These are phyloP conservation scores for Trichoderma sp. DNA, from an alignment of 2,329 filamentous ascomycete genomes.

Conservation along the genomic window DNA sequence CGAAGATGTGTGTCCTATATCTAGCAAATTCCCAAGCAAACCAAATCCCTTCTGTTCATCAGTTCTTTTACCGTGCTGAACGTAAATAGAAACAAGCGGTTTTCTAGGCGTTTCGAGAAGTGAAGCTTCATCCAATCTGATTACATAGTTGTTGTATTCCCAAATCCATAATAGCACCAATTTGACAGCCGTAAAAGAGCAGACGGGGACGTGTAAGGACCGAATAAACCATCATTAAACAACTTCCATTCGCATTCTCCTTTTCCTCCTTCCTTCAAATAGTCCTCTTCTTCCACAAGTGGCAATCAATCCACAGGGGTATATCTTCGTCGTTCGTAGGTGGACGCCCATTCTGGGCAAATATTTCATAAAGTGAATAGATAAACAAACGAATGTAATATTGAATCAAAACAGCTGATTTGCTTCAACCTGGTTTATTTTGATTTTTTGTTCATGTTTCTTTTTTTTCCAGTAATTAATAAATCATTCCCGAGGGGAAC, in stretches of 20 bases:
- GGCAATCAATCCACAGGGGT: conserved; percentile 9
- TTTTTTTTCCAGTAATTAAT: background rate
- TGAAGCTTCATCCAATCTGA: conserved; percentile 16
- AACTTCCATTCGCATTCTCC: background rate
- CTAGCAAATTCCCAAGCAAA: background rate
- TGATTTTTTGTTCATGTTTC: background rate
- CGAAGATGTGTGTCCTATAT: background rate
- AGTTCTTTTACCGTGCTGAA: background rate
- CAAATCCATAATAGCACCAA: background rate
- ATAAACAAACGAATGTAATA: conserved; percentile 9
- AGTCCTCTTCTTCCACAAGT: background rate
- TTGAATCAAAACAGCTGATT: background rate
- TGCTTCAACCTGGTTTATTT: background rate
- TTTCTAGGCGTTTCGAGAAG: background rate
- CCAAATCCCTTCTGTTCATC: background rate
- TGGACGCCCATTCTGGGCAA: conserved; percentile 4
- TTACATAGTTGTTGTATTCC: background rate
- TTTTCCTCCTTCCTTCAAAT: background rate
- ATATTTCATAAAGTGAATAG: conserved; percentile 8
- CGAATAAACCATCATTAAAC: background rate
- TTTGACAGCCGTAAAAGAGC: background rate
- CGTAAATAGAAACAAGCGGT: background rate
- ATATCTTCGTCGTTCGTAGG: conserved; percentile 16
- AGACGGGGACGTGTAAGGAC: background rate
- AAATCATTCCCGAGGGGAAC: background rate